Evolutionary conservation across 345 rosid genomes (phyloP), one percentile per base, ranked within the genome.

Genomic region (Rhizophora mangle): DNA sequence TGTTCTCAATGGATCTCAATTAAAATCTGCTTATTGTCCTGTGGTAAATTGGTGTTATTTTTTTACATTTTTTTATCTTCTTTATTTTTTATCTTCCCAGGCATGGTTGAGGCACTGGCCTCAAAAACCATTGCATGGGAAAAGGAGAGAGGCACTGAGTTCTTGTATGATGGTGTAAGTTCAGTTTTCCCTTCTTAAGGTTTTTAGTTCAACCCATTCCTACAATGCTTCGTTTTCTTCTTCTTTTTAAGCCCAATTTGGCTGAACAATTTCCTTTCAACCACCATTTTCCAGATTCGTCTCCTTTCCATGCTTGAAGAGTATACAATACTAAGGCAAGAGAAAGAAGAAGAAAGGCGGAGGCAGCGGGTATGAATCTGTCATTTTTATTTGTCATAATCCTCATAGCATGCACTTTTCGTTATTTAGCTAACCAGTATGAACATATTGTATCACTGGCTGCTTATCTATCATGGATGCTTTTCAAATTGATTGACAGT

Each of bases 331-430:
- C 77, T 88, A 51, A 81, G 95, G 54, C 85, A 96, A 56, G 99
- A 96, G 85, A 96, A 89, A 81, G 99, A 96, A 76, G 90, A 96
- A 87, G 98, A 96, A 77, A 90, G 78, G 46, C 89, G 95, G 73
- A 83, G 98, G 69, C 87, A 86, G 73, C 79, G 97, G 73, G 98
- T 96, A 90, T 34, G 70, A 11, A 30, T 51, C 52, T 61, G 11
- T 65, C 59, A 61, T 60, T 21, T 56, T 31, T 49, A 22, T 47
- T 6, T 4, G 9, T 30, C 58, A 51, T 52, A 30, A 11, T 26
- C 7, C 53, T 18, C 19, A 16, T n/a, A 26, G 29, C 16, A 29
- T 30, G 46, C 34, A 36, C 36, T 37, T 70, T 39, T 63, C 36
- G 59, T 39, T 64, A 24, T 24, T 24, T 11, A 16, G 49, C 49